phyloP scores from a whole-genome alignment of 441 rosid genomes.

The Populus hybrid region DNA sequence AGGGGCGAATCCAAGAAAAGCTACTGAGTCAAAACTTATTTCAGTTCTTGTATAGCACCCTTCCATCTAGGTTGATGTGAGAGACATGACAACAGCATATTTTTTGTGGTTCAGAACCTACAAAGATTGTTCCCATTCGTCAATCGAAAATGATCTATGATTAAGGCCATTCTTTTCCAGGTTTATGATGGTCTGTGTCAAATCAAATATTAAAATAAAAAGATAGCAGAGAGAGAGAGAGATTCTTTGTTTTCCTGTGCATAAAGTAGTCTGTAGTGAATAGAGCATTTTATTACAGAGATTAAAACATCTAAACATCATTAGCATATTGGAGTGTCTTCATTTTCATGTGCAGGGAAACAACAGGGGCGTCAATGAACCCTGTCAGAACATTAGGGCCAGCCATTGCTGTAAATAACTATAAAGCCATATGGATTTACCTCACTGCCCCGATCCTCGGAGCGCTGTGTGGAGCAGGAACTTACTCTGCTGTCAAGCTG shows the following conservation, averaged over 20 bases:
- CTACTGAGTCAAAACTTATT: background rate
- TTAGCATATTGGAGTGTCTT: background rate
- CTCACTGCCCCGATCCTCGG: slow-evolving; percentile 77
- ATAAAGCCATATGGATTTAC: slow-evolving; percentile 79
- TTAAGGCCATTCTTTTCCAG: background rate
- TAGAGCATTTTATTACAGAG: background rate
- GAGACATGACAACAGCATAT: background rate
- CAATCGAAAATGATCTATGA: background rate
- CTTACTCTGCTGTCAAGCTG: slow-evolving; percentile 68
- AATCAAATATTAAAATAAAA: too few species aligned
- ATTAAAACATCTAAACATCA: background rate
- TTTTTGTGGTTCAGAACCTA: background rate
- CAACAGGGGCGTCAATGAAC: slow-evolving; percentile 86
- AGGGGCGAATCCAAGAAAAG: too few species aligned
- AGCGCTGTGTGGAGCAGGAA: slow-evolving; percentile 73
- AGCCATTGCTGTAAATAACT: slow-evolving; percentile 78
- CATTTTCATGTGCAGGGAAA: slow-evolving; percentile 39
- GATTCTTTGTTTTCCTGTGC: background rate
- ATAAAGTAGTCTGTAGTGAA: background rate
- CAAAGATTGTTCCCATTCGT: background rate
- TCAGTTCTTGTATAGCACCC: background rate
- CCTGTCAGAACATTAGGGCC: slow-evolving; percentile 84
- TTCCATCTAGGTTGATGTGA: background rate
- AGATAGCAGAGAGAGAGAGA: background rate
- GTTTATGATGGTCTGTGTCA: background rate